Conservation (phyloP, 192 early-diverging fungal genomes). For the Coemansia sp. region DNA sequence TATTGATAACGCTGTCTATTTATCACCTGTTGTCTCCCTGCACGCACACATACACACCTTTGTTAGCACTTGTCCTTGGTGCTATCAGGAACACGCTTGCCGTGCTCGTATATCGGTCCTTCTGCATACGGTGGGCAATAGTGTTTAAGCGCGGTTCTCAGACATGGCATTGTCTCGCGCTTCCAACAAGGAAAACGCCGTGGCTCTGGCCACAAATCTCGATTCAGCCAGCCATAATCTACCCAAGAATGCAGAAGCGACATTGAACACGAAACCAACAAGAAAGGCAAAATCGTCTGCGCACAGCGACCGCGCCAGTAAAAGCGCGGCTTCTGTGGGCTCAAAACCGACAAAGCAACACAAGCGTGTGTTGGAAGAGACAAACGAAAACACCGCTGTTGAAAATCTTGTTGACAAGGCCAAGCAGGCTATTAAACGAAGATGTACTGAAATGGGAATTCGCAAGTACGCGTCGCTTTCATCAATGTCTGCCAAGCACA, state of each 20-base stretch:
- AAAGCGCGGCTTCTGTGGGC: not conserved
- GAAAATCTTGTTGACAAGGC: constrained; percentile 33
- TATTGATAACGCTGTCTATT: no score
- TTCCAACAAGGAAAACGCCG: constrained; percentile 34
- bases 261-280: not conserved
- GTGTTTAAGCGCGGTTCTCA: not conserved
- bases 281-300: not conserved
- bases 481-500: constrained; percentile 31
- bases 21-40: not conserved
- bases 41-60: not conserved
- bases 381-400: constrained; percentile 6
- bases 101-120: not conserved
- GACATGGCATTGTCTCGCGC: constrained; percentile 15
- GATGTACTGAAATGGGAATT: constrained; percentile 49
- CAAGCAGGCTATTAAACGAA: constrained; percentile 43
- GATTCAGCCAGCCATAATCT: not conserved
- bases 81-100: not conserved
- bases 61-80: not conserved
- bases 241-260: not conserved
- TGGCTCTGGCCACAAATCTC: not conserved
- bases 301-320: not conserved
- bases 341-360: constrained; percentile 10
- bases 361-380: constrained; percentile 28
- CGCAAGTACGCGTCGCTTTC: constrained; percentile 36
- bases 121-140: not conserved